Percentiles rank a stretch among this genome's conserved stretches.
These are phyloP conservation scores for Immersiporthe knoxdaviesiana DNA, from an alignment of 2,329 filamentous ascomycete species.

Conservation along the genomic window DNA sequence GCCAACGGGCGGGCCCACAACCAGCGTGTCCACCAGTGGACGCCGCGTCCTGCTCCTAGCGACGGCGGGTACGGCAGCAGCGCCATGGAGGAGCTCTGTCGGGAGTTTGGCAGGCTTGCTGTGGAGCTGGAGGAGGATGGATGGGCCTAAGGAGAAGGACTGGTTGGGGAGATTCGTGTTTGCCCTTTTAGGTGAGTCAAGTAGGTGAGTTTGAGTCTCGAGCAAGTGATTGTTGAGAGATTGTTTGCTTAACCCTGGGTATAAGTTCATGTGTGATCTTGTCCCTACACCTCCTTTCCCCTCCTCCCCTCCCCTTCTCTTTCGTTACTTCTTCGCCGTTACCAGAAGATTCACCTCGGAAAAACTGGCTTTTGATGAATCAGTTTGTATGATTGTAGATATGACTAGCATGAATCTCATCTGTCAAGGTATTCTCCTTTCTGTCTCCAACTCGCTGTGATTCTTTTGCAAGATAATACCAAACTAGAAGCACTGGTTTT, in stretches of 20 bases:
- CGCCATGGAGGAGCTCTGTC: neutral
- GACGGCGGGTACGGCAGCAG: neutral
- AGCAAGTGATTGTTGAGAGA: neutral
- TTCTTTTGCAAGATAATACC: neutral
- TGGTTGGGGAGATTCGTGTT: too few species aligned
- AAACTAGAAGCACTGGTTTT: too few species aligned
- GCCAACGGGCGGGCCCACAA: neutral
- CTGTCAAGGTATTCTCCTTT: too few species aligned
- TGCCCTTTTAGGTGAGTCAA: neutral
- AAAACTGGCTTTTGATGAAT: too few species aligned
- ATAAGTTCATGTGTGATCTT: neutral
- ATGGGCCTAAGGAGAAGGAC: neutral
- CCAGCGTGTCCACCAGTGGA: slow-evolving; percentile 1
- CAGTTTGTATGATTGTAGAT: too few species aligned
- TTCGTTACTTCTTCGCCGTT: neutral
- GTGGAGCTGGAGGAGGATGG: slow-evolving; percentile 14
- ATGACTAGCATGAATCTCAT: too few species aligned
- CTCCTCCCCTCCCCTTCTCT: neutral
- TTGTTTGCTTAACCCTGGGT: neutral
- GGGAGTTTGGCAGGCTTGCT: slow-evolving; percentile 17
- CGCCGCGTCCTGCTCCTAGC: neutral
- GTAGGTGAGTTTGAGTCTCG: neutral
- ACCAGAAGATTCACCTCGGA: too few species aligned
- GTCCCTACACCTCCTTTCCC: neutral
- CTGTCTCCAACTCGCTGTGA: too few species aligned